A percentile compares a stretch with the other conserved stretches of the same genome.
phyloP scores from a whole-genome alignment of 2,329 filamentous ascomycete genomes.

The Talaromyces rugulosus region DNA sequence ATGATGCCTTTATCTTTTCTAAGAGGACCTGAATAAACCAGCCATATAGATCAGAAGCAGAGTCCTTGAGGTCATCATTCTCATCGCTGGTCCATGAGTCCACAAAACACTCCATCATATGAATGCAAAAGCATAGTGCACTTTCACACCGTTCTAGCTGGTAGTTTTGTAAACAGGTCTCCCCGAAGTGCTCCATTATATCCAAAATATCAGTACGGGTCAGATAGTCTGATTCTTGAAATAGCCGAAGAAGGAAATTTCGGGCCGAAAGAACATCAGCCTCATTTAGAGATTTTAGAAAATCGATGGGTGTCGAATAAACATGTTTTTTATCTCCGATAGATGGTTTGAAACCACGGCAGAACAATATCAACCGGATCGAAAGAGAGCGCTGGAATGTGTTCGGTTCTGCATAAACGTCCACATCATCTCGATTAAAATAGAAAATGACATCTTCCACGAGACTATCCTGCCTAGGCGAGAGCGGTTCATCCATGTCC shows the following conservation, averaged over 20 bases:
- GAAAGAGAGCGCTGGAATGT: conserved; percentile 36
- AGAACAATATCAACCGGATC: conserved; percentile 30
- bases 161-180: conserved; percentile 49
- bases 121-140: conserved; percentile 63
- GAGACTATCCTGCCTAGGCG: conserved; percentile 20
- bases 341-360: conserved; percentile 4
- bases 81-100: conserved; percentile 58
- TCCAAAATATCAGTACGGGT: conserved; percentile 35
- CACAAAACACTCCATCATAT: conserved; percentile 62
- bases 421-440: conserved; percentile 28
- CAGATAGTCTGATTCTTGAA: conserved; percentile 24
- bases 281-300: conserved; percentile 33
- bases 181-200: conserved; percentile 46
- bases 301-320: conserved; percentile 24
- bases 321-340: background rate
- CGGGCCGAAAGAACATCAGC: conserved; percentile 35
- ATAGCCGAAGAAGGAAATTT: conserved; percentile 27
- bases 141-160: conserved; percentile 71
- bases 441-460: conserved; percentile 22
- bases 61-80: conserved; percentile 57
- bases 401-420: conserved; percentile 26
- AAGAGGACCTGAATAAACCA: conserved; percentile 69
- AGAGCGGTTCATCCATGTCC: conserved; percentile 41
- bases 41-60: conserved; percentile 71
- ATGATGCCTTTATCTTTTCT: conserved; percentile 64